phyloP scores from a whole-genome alignment of 768 basidiomycete genomes.

The Mycena kentingensis region DNA sequence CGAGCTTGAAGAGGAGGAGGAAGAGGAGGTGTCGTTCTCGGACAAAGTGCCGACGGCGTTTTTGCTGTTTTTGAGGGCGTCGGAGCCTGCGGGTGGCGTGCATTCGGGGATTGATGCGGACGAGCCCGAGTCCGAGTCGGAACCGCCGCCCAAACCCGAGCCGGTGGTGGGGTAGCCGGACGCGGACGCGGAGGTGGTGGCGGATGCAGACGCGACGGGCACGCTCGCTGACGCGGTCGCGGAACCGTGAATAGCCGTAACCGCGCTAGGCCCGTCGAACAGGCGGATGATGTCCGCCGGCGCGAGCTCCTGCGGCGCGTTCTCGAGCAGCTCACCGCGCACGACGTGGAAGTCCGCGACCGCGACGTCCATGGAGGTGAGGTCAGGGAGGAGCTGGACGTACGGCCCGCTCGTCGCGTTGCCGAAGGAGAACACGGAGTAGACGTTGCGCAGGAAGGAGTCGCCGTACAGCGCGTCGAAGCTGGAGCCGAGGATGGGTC shows the following conservation, averaged over 20 bases:
- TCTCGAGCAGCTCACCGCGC: slow-evolving; percentile 29
- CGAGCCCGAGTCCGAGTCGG: background rate
- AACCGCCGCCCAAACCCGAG: background rate
- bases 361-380: slow-evolving; percentile 38
- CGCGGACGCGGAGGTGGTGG: background rate
- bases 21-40: slow-evolving; percentile 4
- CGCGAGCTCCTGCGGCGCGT: slow-evolving; percentile 29
- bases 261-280: slow-evolving; percentile 12
- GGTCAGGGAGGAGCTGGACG: slow-evolving; percentile 43
- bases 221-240: background rate
- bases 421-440: slow-evolving; percentile 49
- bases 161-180: background rate
- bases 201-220: background rate
- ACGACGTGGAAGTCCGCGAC: slow-evolving; percentile 32
- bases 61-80: slow-evolving; percentile 3
- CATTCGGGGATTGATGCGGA: background rate
- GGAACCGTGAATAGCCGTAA: background rate
- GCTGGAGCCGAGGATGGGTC: slow-evolving; percentile 27
- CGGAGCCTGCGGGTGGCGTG: background rate
- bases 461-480: slow-evolving; percentile 46
- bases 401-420: slow-evolving; percentile 36
- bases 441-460: slow-evolving; percentile 49
- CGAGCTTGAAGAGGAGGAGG: slow-evolving; percentile 16
- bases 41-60: slow-evolving; percentile 13
- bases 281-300: slow-evolving; percentile 27